These are phyloP conservation scores for Arthrobotrys musiformis DNA, from an alignment of 2,329 filamentous ascomycete species.

Conservation along the genomic window DNA sequence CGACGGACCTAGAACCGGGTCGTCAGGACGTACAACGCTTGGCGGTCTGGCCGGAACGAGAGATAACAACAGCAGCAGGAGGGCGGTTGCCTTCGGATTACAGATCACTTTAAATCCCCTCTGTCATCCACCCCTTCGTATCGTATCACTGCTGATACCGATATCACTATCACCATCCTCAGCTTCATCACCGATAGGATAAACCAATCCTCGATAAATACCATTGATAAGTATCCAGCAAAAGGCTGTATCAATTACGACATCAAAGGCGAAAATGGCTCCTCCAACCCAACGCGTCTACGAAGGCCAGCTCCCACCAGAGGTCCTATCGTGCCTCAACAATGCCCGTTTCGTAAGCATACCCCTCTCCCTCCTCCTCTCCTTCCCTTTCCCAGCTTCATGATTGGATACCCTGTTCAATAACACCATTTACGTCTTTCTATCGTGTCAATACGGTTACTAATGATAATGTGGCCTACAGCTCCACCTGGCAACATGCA, in stretches of 20 bases:
- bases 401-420: neutral
- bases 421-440: conserved; percentile 16
- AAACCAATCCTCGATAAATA: neutral
- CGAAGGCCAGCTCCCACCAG: conserved; percentile 73
- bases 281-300: conserved; percentile 26
- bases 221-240: too few relatives aligned
- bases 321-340: conserved; percentile 89
- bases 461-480: conserved; percentile 64
- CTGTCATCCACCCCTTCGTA: too few relatives aligned
- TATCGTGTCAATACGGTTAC: conserved; percentile 15
- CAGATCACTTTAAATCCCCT: too few relatives aligned
- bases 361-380: conserved; percentile 18
- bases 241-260: neutral
- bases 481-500: conserved; percentile 95
- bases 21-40: too few relatives aligned
- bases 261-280: conserved; percentile 5
- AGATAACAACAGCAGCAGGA: too few relatives aligned
- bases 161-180: neutral
- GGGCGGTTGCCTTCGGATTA: too few relatives aligned
- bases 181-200: neutral
- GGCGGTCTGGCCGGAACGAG: too few relatives aligned
- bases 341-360: conserved; percentile 87
- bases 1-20: too few relatives aligned
- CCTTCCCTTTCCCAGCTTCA: neutral
- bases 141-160: too few relatives aligned